Evolutionary conservation across 768 basidiomycete species (phyloP), one percentile per base, ranked within the genome.

Genomic region (Sporobolomyces roseus): DNA sequence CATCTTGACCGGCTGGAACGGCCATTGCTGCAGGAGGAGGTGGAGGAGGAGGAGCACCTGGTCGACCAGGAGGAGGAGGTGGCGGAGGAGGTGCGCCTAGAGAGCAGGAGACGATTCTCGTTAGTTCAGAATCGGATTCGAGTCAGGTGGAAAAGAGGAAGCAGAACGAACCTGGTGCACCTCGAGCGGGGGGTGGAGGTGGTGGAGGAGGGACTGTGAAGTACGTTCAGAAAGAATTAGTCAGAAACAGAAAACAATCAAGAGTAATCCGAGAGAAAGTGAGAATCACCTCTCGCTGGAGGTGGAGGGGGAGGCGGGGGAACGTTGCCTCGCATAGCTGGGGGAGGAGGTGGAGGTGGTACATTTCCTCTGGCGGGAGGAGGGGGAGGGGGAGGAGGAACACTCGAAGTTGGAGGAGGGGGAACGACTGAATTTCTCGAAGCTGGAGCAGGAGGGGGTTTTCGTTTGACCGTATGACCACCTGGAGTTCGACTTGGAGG

Each of bases 1-100:
- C 89, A 23, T 85, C 81, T 72, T 83, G 84, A 9, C 45, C 56
- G 3, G 49, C 55, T 17, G 56, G 51, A 16, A 46, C n/a, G 4
- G 59, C 25, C 12, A 58, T 36, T 1, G 61, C 23, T 14, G 38
- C 27, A 16, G 38, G 49, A 16, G 50, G 50, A 12, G 66, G 66
- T 21, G 66, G 61, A 13, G 66, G 61, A 12, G 68, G 63, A 12
- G 68, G 55, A 14, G 63, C 58, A 25, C 74, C 63, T n/a, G 75
- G 74, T 10, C 69, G 10, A 25, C 60, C 69, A 21, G 79, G 73
- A 0, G 74, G 78, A 2, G 78, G 77, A 14, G 78, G 77, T 7
- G 78, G 71, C 21, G 65, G 51, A 21, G 45, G 45, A 17, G 53
- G 45, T 8, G 38, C 45, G 10, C 32, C 59, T 54, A 32, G 21